Base-by-base conservation (phyloP, 768 basidiomycete genomes). In the Trametes villosa region DNA sequence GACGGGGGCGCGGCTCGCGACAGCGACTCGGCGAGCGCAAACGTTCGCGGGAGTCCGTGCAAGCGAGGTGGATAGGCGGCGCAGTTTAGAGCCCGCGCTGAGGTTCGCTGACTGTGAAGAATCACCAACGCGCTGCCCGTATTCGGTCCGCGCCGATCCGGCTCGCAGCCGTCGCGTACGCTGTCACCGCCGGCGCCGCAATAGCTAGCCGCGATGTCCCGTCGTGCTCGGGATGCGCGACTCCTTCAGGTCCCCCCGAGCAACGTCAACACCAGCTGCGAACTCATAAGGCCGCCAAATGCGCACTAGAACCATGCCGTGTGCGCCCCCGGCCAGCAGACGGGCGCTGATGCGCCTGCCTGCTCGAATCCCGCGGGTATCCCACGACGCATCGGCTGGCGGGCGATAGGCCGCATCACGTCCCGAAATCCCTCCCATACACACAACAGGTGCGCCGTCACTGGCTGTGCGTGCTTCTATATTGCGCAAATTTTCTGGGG, bases 41-140 rank as follows among this genome's bases (percentile, higher is more conserved):
- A 57, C 45, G 26, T 57, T 57, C 56, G 56, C 56, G 56, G 56
- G 56, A 57, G 56, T 24, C 41, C 36, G 17, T 29, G 56, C 29
- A 29, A 48, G 56, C 56, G 55, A 57, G 46, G 11, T n/a, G 24
- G 34, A 48, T 41, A 49, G 47, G 56, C 56, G 56, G 56, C 56
- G 56, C 56, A 57, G 56, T 57, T 57, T 57, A 42, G 47, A 42
- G 47, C 22, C 45, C 29, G n/a, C 29, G 47, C 47, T 31, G 56
- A 57, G 38, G 38, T 57, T 57, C 56, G 56, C 56, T 57, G 56
- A 57, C 56, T 50, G 40, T 41, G 38, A 57, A 57, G 47, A 26
- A 42, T 50, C 56, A 57, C 26, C 20, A 8, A 27, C 3, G 4
- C 38, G 11, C 24, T 17, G 24, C 24, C 24, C 50, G 31, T 20